Evolutionary conservation across 2,329 filamentous ascomycete species (phyloP), one percentile per base, ranked within the genome.

Genomic region (Botrytis deweyae): DNA sequence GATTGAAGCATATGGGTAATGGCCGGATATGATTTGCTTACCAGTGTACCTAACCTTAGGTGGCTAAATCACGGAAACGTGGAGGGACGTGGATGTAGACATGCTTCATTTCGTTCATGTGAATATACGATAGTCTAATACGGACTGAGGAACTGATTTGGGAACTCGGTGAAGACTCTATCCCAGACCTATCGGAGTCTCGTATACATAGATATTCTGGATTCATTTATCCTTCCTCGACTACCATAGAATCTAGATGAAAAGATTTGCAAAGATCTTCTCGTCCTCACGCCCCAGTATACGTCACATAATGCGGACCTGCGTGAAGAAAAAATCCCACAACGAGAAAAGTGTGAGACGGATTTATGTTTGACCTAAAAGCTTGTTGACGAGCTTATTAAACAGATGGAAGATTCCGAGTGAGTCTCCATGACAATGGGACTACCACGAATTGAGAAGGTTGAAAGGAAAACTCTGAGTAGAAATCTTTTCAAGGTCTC

Each of bases 241-340:
- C 38, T 63, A 4, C 36, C 22, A n/a, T 44, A 29, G n/a, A 44
- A 64, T 64, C 62, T 64, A n/a, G 62, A 64, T 64, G 62, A 44
- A 64, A 44, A 20, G 38, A 64, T 64, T 0, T 29, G 62, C 38
- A 36, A 67, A 18, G 44, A 38, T 67, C 64, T 67, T 52, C 44
- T 52, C 44, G 0, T 16, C 49, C 14, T 36, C 12, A 52, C 25
- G 52, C 64, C 12, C 49, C 2, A 55, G 25, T 55, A 16, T 55
- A 55, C 49, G 49, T 55, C 49, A 55, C 49, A 52, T 52, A 36
- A 52, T 38, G 44, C 64, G 64, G 64, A 67, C 64, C 44, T 38
- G 22, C 20, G 33, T 38, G 33, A 52, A 38, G 64, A 49, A 44
- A 42, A 64, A 64, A 29, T 58, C n/a, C n/a, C 7, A 58, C 25